Conservation (phyloP, 805 yeast species). For the Yamadazyma endophytica region DNA sequence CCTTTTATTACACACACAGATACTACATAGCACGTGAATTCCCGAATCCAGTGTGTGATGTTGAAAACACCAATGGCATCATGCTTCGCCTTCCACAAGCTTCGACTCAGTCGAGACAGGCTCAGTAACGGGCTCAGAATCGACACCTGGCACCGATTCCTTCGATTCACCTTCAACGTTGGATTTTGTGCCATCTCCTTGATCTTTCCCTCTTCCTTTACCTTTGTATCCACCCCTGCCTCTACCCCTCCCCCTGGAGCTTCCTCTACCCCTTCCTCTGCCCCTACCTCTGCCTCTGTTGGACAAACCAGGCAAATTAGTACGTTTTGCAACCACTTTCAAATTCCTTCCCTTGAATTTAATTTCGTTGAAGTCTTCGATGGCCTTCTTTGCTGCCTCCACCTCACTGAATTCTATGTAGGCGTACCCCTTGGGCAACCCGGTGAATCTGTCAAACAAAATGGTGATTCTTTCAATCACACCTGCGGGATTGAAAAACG, state of each 20-base stretch:
- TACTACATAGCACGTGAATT: no score
- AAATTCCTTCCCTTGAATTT: conserved; percentile 45
- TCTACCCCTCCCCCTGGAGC: conserved; percentile 10
- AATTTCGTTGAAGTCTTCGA: conserved; percentile 37
- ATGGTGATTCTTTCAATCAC: conserved; percentile 50
- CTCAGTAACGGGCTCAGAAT: no score
- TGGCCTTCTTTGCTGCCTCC: conserved; percentile 44
- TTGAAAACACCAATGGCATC: no score
- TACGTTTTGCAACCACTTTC: conserved; percentile 47
- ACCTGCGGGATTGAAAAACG: conserved; percentile 42
- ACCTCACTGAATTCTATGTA: conserved; percentile 51
- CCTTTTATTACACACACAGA: no score
- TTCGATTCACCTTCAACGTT: no score
- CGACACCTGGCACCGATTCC: no score
- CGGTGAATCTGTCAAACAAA: conserved; percentile 41
- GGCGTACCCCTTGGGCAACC: conserved; percentile 56
- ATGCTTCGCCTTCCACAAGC: no score
- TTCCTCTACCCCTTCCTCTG: conserved; percentile 14
- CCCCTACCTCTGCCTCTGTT: conserved; percentile 24
- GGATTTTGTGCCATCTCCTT: conserved; percentile 2
- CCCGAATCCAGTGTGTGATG: no score
- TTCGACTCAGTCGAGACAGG: no score
- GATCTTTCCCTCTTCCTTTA: conserved; percentile 5
- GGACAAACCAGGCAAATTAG: conserved; percentile 47
- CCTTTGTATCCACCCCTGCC: conserved; percentile 6